Base-by-base conservation (phyloP, 2,329 filamentous ascomycete genomes). In the Talaromyces albobiverticillius region DNA sequence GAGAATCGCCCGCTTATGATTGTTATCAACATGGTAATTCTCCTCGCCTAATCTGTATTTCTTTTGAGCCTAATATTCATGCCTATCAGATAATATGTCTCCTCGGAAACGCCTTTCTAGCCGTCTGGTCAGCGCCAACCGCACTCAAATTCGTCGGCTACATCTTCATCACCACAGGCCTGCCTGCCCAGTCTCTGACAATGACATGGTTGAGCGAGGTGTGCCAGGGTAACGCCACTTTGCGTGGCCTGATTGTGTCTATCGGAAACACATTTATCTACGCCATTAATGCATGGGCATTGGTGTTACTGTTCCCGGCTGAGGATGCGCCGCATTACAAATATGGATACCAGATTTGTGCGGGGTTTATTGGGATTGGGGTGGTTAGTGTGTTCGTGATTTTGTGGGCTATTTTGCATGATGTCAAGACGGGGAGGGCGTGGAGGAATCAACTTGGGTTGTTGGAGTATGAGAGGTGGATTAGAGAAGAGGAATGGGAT, bases 291-390 rank as follows among this genome's bases (percentile, higher is more conserved):
- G 38, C 48, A 3, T 51, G 48, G 48, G 38, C 38, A 18, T 23
- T 45, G 26, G 48, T 51, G 3, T 10, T 51, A 18, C 26, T 51
- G 13, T 51, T 51, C 26, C 48, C 48, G 8, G 48, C 38, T 25
- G 25, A 14, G 3, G 38, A 51, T 34, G 48, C 47, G 9, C 48
- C 40, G 8, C 38, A 51, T 45, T 51, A 51, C 13, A 51, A 45
- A 29, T 51, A 51, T 5, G 48, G 48, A 25, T 51, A 51, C 13
- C 48, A 51, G 40, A 45, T 51, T 13, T 51, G 48, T 20, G 48
- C 48, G 13, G 48, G 48, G n/a, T 42, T 51, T 25, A 45, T 51
- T 34, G 48, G 48, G 40, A 14, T 43, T 14, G 48, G 48, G 2
- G 48, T 51, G 16, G 8, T 51, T 7, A 51, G 47, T 14, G 47